phyloP scores from a whole-genome alignment of 345 rosid species.

The Hypericum perforatum region DNA sequence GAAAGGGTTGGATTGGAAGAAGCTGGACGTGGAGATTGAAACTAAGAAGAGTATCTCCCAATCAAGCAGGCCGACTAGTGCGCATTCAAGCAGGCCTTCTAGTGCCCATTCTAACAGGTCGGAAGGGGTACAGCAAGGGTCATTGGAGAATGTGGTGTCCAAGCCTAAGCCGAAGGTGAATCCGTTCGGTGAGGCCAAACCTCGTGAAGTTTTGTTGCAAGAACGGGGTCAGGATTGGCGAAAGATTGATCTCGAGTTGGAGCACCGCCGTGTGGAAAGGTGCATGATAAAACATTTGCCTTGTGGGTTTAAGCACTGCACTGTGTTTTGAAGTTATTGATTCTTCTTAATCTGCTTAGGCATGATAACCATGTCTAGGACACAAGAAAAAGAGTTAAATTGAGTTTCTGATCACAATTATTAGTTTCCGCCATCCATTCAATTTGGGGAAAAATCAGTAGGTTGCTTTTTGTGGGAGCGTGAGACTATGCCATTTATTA shows the following conservation, averaged over 20 bases:
- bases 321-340: no score
- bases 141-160: slow-evolving; percentile 38
- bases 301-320: no score
- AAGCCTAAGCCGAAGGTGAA: slow-evolving; percentile 76
- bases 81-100: slow-evolving; percentile 88
- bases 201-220: slow-evolving; percentile 82
- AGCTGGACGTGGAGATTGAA: slow-evolving; percentile 65
- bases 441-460: no score
- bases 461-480: no score
- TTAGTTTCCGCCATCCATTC: no score
- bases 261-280: slow-evolving; percentile 82
- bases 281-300: slow-evolving; percentile 2
- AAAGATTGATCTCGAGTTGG: slow-evolving; percentile 77
- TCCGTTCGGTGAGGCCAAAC: slow-evolving; percentile 97
- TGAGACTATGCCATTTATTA: no score
- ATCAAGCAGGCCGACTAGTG: slow-evolving; percentile 73
- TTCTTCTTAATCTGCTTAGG: no score
- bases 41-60: slow-evolving; percentile 41
- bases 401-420: no score
- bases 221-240: slow-evolving; percentile 92
- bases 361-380: no score
- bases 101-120: slow-evolving; percentile 81
- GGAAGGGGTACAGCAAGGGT: slow-evolving; percentile 40
- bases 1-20: slow-evolving; percentile 92
- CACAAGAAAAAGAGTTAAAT: no score